Evolutionary conservation across 2,329 filamentous ascomycete genomes (phyloP).

Genomic region (Colletotrichum destructivum): DNA sequence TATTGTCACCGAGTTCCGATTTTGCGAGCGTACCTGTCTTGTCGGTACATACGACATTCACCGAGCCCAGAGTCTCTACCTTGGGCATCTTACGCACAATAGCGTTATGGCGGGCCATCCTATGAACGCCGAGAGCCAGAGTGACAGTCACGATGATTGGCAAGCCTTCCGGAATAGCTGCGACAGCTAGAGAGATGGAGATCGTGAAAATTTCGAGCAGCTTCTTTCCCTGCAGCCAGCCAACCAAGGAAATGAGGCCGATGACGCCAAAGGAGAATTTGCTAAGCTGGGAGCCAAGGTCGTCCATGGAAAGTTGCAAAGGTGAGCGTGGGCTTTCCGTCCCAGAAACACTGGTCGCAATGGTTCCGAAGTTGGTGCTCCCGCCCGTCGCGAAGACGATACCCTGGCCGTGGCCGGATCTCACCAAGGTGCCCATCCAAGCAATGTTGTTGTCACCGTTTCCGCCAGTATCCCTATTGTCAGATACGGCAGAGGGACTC

Average conservation of each 20-base stretch:
- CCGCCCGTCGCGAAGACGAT: slow-evolving; percentile 97
- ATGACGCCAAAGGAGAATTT: slow-evolving; percentile 98
- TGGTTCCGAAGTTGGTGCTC: slow-evolving; percentile 95
- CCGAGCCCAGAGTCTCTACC: slow-evolving; percentile 97
- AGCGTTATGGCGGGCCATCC: slow-evolving; percentile 95
- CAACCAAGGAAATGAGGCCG: slow-evolving; percentile 90
- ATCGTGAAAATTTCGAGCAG: slow-evolving; percentile 97
- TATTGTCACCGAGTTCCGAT: neutral
- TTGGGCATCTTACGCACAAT: slow-evolving; percentile 97
- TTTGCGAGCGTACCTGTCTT: slow-evolving; percentile 78
- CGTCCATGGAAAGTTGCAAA: slow-evolving; percentile 95
- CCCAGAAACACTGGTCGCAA: slow-evolving; percentile 92
- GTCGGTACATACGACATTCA: slow-evolving; percentile 99
- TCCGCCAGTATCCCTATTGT: slow-evolving; percentile 76
- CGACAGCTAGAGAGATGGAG: slow-evolving; percentile 95
- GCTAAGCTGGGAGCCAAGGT: slow-evolving; percentile 95
- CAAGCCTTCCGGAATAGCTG: slow-evolving; percentile 94
- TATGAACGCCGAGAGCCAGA: slow-evolving; percentile 91
- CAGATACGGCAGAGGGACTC: slow-evolving; percentile 62
- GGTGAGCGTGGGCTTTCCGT: slow-evolving; percentile 97
- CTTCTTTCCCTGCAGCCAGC: slow-evolving; percentile 89
- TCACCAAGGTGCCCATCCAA: slow-evolving; percentile 97
- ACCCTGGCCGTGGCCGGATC: slow-evolving; percentile 94
- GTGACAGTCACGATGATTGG: slow-evolving; percentile 99
- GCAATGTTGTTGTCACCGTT: slow-evolving; percentile 91